Percentiles rank a stretch among this genome's conserved stretches.
These are phyloP conservation scores for Ceratobasidium sp. DNA, from an alignment of 1,284 basidiomycete species.

Conservation along the genomic window DNA sequence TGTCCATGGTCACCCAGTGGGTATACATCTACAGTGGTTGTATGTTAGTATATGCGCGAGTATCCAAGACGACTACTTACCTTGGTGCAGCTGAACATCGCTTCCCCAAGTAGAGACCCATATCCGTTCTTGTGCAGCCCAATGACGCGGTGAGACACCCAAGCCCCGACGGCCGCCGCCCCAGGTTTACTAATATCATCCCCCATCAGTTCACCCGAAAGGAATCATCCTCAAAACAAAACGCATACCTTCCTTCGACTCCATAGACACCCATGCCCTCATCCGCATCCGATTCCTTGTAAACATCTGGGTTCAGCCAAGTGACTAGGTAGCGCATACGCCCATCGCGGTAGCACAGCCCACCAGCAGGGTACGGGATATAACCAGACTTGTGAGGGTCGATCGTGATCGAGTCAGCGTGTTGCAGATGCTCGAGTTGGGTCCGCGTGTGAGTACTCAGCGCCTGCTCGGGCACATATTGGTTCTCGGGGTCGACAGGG, in stretches of 20 bases:
- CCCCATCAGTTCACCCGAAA: constrained; percentile 2
- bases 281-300: constrained; percentile 50
- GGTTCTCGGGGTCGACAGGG: constrained; percentile 42
- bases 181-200: constrained; percentile 60
- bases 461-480: constrained; percentile 52
- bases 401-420: constrained; percentile 59
- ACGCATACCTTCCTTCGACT: constrained; percentile 59
- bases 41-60: constrained; percentile 29
- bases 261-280: constrained; percentile 60
- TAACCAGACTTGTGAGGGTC: constrained; percentile 64
- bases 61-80: constrained; percentile 49
- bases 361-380: constrained; percentile 61
- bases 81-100: constrained; percentile 55
- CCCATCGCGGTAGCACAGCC: constrained; percentile 59
- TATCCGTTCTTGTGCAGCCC: constrained; percentile 57
- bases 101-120: constrained; percentile 58
- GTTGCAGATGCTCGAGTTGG: constrained; percentile 52
- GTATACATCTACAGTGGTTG: constrained; percentile 52
- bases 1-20: constrained; percentile 59
- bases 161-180: constrained; percentile 57
- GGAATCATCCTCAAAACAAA: background rate
- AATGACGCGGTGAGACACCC: constrained; percentile 56
- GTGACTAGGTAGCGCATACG: constrained; percentile 59
- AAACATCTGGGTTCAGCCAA: constrained; percentile 58
- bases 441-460: constrained; percentile 51